phyloP scores from a whole-genome alignment of 1,284 basidiomycete genomes.

The Ganoderma lingzhi region DNA sequence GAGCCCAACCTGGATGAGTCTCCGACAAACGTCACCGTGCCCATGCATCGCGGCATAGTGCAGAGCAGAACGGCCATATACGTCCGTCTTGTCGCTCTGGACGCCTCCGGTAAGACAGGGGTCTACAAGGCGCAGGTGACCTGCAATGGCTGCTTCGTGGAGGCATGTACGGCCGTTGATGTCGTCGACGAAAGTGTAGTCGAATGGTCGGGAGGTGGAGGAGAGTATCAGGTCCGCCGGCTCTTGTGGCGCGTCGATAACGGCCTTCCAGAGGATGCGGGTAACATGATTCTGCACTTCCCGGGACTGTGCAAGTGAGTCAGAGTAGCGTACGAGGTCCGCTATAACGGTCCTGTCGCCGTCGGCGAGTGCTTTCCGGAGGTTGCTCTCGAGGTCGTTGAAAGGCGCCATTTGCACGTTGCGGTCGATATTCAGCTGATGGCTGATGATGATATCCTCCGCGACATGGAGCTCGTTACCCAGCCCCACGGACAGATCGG shows the following conservation, averaged over 20 bases:
- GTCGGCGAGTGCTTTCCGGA: constrained; percentile 77
- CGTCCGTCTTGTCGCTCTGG: constrained; percentile 75
- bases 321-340: constrained; percentile 78
- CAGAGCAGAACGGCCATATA: constrained; percentile 92
- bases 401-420: constrained; percentile 73
- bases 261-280: constrained; percentile 91
- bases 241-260: constrained; percentile 80
- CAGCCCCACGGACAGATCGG: constrained; percentile 81
- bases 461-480: constrained; percentile 67
- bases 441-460: constrained; percentile 66
- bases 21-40: constrained; percentile 79
- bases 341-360: constrained; percentile 67
- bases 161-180: constrained; percentile 96
- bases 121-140: constrained; percentile 81
- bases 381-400: constrained; percentile 87
- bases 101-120: constrained; percentile 84
- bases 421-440: constrained; percentile 75
- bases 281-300: constrained; percentile 74
- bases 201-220: constrained; percentile 76
- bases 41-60: constrained; percentile 98
- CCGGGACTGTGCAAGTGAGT: constrained; percentile 65
- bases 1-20: constrained; percentile 76
- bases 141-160: constrained; percentile 93
- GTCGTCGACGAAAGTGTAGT: constrained; percentile 94
- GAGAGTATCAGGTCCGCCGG: constrained; percentile 80